A percentile compares a stretch with the other conserved stretches of the same genome.
These are phyloP conservation scores for Stephanodiscus triporus DNA, from an alignment of 108 stramenopile genomes.

Conservation along the genomic window DNA sequence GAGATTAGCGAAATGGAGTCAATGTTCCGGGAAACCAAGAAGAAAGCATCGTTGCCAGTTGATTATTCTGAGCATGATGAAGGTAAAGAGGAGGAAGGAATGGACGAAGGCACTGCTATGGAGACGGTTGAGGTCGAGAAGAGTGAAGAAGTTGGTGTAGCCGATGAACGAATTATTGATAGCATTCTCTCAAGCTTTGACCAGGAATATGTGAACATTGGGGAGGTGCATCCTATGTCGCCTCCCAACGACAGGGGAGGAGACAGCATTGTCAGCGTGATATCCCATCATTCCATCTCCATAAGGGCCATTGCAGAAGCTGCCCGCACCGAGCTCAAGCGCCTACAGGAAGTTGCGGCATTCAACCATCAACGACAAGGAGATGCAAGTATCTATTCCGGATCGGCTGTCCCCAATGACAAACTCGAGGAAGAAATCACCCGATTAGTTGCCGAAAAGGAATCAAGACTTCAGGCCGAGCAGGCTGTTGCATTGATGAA, in stretches of 20 bases:
- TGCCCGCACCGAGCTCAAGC: constrained; percentile 11
- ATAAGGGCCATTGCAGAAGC: constrained; percentile 5
- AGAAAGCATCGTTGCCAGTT: not conserved
- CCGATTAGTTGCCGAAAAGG: constrained; percentile 45
- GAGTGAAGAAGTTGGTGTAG: not conserved
- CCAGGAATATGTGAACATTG: constrained; percentile 9
- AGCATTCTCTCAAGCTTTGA: constrained; percentile 12
- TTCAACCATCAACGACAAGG: not conserved
- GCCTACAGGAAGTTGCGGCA: constrained; percentile 12
- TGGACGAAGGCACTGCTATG: constrained; percentile 6
- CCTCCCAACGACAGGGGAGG: not conserved
- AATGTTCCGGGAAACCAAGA: constrained; percentile 11
- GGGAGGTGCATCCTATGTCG: not conserved
- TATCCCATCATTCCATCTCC: constrained; percentile 3
- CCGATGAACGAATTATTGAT: constrained; percentile 9
- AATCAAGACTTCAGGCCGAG: constrained; percentile 45
- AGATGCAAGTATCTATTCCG: not conserved
- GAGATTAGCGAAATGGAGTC: constrained; percentile 23
- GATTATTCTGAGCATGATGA: not conserved
- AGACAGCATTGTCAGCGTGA: constrained; percentile 9
- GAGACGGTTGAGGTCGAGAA: constrained; percentile 19
- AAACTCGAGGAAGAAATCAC: constrained; percentile 42
- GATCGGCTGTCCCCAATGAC: not conserved
- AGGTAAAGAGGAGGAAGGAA: not conserved
- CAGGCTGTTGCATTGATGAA: constrained; percentile 43